Evolutionary conservation across 2,329 filamentous ascomycete genomes (phyloP).

Genomic region (Trichoderma citrinoviride): DNA sequence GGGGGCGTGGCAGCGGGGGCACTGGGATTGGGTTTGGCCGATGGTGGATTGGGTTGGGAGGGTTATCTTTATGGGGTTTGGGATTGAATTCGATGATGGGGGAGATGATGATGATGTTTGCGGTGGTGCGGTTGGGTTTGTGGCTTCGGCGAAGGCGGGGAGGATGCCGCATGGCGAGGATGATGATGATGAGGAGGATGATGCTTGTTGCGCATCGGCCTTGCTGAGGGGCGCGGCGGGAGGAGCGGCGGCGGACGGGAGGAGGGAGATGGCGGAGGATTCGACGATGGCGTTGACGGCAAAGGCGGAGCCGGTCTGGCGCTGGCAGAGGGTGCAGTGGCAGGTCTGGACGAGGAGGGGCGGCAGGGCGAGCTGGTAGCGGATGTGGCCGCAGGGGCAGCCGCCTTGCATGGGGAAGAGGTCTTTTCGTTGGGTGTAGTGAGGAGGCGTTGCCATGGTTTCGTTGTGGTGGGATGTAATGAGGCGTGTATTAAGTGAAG

Average conservation of each 20-base stretch:
- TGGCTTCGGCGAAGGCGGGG: conserved; percentile 27
- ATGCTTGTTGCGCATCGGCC: background rate
- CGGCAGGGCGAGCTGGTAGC: conserved; percentile 62
- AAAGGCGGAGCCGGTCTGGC: conserved; percentile 42
- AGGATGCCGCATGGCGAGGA: conserved; percentile 10
- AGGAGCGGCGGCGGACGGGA: conserved; percentile 30
- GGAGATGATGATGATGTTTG: no score
- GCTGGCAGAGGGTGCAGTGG: conserved; percentile 48
- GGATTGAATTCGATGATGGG: no score
- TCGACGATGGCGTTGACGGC: conserved; percentile 45
- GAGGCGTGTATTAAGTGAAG: background rate
- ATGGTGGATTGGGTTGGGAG: conserved; percentile 41
- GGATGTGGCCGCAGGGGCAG: conserved; percentile 68
- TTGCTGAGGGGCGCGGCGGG: conserved; percentile 23
- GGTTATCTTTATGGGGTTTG: conserved; percentile 27
- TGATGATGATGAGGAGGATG: background rate
- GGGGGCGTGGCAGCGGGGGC: conserved; percentile 41
- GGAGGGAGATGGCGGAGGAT: conserved; percentile 34
- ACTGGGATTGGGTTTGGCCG: conserved; percentile 43
- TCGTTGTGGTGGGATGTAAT: no score
- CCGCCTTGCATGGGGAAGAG: conserved; percentile 42
- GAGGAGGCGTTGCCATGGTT: no score
- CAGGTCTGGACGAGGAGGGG: conserved; percentile 46
- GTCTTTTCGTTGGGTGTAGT: conserved; percentile 29
- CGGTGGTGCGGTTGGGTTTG: conserved; percentile 23